These are phyloP conservation scores for Rosellinia necatrix DNA, from an alignment of 2,329 filamentous ascomycete genomes.

Conservation along the genomic window DNA sequence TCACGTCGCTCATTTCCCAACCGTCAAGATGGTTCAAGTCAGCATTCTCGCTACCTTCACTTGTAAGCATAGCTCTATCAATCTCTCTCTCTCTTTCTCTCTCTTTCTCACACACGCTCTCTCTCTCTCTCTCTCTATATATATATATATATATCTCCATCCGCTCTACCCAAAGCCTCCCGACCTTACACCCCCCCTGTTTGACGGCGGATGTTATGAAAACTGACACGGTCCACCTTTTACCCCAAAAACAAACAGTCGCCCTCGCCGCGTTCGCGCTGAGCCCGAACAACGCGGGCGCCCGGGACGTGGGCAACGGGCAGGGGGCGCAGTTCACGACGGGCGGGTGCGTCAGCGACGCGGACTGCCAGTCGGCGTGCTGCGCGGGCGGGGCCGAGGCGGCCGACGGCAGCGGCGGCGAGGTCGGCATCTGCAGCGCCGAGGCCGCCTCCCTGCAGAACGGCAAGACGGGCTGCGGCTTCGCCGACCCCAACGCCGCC, in stretches of 20 bases:
- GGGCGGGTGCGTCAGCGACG: constrained; percentile 43
- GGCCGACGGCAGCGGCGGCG: constrained; percentile 32
- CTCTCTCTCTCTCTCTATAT: no score
- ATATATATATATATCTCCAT: no score
- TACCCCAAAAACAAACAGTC: constrained; percentile 35
- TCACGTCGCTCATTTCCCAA: constrained; percentile 1
- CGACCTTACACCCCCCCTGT: no score
- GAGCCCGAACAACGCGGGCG: constrained; percentile 43
- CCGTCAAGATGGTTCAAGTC: constrained; percentile 43
- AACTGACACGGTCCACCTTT: no score
- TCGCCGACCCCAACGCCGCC: constrained; percentile 43
- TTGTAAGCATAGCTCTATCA: constrained; percentile 37
- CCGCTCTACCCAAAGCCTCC: no score
- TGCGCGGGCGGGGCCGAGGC: constrained; percentile 39
- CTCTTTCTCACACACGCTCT: not conserved
- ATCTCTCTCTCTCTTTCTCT: not conserved
- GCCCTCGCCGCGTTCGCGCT: constrained; percentile 39
- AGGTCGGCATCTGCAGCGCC: constrained; percentile 43
- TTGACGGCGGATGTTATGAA: not conserved
- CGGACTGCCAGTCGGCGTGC: constrained; percentile 42
- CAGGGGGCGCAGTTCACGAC: constrained; percentile 45
- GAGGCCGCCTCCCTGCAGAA: constrained; percentile 43
- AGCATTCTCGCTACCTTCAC: constrained; percentile 36
- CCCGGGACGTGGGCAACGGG: constrained; percentile 43
- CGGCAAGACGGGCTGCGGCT: constrained; percentile 45